Evolutionary conservation across 306 rosid genomes (phyloP).

Genomic region (Vachellia collinsii): DNA sequence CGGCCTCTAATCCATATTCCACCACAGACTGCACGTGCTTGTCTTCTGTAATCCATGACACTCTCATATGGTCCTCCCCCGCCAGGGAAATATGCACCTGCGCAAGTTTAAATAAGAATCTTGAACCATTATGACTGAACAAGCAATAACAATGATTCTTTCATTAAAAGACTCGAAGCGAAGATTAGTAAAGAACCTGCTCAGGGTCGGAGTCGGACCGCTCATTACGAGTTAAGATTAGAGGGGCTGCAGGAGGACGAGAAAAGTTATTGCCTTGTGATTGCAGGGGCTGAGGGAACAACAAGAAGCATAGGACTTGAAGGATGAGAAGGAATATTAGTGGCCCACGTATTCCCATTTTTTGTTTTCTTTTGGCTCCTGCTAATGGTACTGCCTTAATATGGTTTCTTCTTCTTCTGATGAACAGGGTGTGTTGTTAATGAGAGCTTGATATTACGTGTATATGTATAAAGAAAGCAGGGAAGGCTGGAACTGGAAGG

Average conservation of each 20-base stretch:
- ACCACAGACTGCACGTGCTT: slow-evolving; percentile 37
- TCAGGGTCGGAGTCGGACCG: slow-evolving; percentile 49
- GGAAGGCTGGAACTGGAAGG: too few relatives aligned
- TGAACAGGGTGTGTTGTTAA: background rate
- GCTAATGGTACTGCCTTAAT: background rate
- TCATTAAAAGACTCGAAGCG: background rate
- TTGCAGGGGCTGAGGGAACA: slow-evolving; percentile 38
- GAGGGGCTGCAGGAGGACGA: slow-evolving; percentile 47
- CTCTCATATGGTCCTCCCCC: slow-evolving; percentile 65
- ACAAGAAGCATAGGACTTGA: slow-evolving; percentile 29
- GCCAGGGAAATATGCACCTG: slow-evolving; percentile 78
- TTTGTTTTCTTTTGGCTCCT: slow-evolving; percentile 13
- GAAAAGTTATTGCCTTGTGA: slow-evolving; percentile 32
- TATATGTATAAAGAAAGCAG: slow-evolving; percentile 4
- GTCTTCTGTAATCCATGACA: slow-evolving; percentile 70
- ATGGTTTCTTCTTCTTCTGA: background rate
- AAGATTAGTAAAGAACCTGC: slow-evolving; percentile 41
- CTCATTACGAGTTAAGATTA: slow-evolving; percentile 40
- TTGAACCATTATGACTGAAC: background rate
- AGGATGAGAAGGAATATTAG: slow-evolving; percentile 34
- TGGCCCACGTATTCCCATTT: slow-evolving; percentile 9
- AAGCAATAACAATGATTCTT: background rate
- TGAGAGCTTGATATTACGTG: background rate
- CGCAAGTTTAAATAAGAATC: background rate
- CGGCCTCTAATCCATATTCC: slow-evolving; percentile 46